Evolutionary conservation across 2,329 filamentous ascomycete species (phyloP).

Genomic region (Aspergillus chevalieri): DNA sequence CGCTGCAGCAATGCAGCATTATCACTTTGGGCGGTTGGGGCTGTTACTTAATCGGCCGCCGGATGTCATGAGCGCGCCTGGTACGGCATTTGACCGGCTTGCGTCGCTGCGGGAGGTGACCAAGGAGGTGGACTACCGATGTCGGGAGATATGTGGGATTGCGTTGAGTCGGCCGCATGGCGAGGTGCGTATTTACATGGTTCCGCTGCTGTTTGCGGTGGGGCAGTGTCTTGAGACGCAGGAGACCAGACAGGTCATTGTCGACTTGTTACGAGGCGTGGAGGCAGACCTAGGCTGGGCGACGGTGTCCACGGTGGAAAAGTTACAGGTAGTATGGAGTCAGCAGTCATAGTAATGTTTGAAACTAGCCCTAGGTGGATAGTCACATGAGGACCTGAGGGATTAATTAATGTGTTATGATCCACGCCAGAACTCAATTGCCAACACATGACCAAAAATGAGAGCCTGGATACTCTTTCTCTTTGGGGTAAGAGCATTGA

Average conservation of each 20-base stretch:
- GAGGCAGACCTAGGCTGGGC: slow-evolving; percentile 57
- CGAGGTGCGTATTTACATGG: slow-evolving; percentile 52
- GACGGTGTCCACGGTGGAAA: slow-evolving; percentile 50
- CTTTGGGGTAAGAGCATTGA: no score
- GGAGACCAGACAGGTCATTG: slow-evolving; percentile 48
- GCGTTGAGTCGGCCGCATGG: slow-evolving; percentile 51
- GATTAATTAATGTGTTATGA: no score
- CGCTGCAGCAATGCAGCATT: slow-evolving; percentile 58
- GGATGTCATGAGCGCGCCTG: slow-evolving; percentile 48
- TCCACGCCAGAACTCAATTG: no score
- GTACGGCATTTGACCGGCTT: slow-evolving; percentile 49
- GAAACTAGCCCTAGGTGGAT: background rate
- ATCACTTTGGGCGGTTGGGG: slow-evolving; percentile 59
- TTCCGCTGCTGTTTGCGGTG: slow-evolving; percentile 55
- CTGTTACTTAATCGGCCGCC: slow-evolving; percentile 56
- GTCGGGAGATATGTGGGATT: slow-evolving; percentile 55
- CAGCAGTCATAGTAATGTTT: slow-evolving; percentile 4
- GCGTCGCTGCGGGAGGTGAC: slow-evolving; percentile 53
- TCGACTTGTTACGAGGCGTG: slow-evolving; percentile 52
- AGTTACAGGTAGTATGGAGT: slow-evolving; percentile 37
- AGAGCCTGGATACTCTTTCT: no score
- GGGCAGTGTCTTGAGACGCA: slow-evolving; percentile 52
- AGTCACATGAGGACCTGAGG: background rate
- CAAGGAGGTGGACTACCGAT: slow-evolving; percentile 50
- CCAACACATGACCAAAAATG: no score